Evolutionary conservation across 805 yeast genomes (phyloP), one percentile per base, ranked within the genome.

Genomic region (Metschnikowia anglica): DNA sequence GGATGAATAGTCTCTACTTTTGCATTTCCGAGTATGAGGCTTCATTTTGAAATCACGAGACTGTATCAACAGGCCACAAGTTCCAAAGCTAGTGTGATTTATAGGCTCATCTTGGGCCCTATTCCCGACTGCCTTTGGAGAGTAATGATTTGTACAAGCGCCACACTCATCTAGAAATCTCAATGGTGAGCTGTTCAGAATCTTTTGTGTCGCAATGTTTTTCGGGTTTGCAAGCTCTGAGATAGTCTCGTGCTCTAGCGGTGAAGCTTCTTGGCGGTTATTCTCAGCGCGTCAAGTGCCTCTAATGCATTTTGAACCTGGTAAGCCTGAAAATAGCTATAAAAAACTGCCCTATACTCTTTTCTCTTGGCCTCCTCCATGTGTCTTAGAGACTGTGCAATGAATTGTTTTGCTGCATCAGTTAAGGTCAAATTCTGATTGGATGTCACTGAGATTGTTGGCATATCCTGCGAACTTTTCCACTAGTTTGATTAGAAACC

Each of bases 401-500:
- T 26, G 8, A 26, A 26, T 3, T 3, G 12, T 26, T 26, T 3
- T 4, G 29, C 29, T 26, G 15, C 29, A 5, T 26, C 29, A 26
- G 29, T 13, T 26, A 26, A 26, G 5, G 15, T 12, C 29, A 26
- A 26, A 9, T 26, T 16, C 29, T 26, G 29, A n/a, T 26, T 26
- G 16, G 12, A 26, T n/a, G 13, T 13, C 16, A 26, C 13, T n/a
- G 29, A 26, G 16, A 26, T 26, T 3, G 3, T 26, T 3, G 29
- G 6, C 29, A 26, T 26, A 16, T 26, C 29, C 5, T 15, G 21
- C 29, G 40, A 11, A 21, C 27, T 11, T 29, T n/a, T 10, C 40
- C 40, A 13, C 34, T 29, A 7, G 40, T 37, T 13, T 37, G 34
- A 16, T 37, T 34, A 2, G 20, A 5, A 21, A 37, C 29, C 40